Conservation (phyloP, 2,329 filamentous ascomycete species). For the Botrytis porri region DNA sequence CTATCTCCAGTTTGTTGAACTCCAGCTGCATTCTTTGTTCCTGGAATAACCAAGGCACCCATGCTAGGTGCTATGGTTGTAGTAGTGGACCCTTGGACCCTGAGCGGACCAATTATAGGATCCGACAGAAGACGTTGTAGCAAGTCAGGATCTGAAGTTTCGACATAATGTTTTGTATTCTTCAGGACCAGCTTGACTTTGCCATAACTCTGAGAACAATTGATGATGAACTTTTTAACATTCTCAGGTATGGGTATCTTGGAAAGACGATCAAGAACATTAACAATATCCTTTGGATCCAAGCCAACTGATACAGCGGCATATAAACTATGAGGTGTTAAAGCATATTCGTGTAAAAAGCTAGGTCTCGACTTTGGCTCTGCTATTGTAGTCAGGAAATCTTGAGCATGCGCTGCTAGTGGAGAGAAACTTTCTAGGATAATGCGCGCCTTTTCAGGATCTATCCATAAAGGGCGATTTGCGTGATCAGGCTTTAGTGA, state of each 20-base stretch:
- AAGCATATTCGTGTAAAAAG: slow-evolving; percentile 88
- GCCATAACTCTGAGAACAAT: slow-evolving; percentile 85
- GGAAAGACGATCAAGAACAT: slow-evolving; percentile 79
- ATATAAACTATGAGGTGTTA: slow-evolving; percentile 91
- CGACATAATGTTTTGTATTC: slow-evolving; percentile 90
- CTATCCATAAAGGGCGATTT: slow-evolving; percentile 90
- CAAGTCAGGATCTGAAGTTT: slow-evolving; percentile 84
- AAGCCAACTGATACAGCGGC: slow-evolving; percentile 94
- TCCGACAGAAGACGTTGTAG: slow-evolving; percentile 86
- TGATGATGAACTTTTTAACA: slow-evolving; percentile 70
- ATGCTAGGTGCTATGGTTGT: slow-evolving; percentile 82
- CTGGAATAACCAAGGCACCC: slow-evolving; percentile 84
- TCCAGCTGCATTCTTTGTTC: slow-evolving; percentile 88
- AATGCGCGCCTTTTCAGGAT: slow-evolving; percentile 79
- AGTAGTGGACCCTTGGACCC: slow-evolving; percentile 66
- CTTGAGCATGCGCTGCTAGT: slow-evolving; percentile 79
- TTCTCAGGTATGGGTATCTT: slow-evolving; percentile 84
- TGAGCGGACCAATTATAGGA: slow-evolving; percentile 72
- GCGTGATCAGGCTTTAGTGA: slow-evolving; percentile 83
- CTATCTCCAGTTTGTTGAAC: slow-evolving; percentile 67
- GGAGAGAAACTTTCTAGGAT: slow-evolving; percentile 94
- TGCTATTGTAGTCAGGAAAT: slow-evolving; percentile 93
- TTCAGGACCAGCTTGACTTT: slow-evolving; percentile 95
- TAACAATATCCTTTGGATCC: slow-evolving; percentile 83
- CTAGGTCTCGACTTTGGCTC: slow-evolving; percentile 88